Conservation (phyloP, 2,329 filamentous ascomycete genomes). For the Eutypa lata region DNA sequence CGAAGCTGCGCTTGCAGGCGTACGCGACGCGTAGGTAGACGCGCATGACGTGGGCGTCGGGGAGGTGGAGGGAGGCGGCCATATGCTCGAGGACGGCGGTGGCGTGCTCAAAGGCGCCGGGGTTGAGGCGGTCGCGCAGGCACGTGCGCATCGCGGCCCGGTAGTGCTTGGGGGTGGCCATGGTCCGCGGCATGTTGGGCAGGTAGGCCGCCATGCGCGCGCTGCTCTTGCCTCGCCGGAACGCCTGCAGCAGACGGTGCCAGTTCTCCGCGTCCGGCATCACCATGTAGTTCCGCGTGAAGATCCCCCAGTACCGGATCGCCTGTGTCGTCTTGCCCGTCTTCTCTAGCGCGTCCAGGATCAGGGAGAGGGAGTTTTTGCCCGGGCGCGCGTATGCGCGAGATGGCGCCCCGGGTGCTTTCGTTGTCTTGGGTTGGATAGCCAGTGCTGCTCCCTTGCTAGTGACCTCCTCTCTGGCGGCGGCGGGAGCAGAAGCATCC, state of each 20-base stretch:
- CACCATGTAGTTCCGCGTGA: conserved; percentile 62
- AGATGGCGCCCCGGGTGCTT: too few relatives aligned
- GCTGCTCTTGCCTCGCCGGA: conserved; percentile 66
- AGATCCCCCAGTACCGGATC: conserved; percentile 72
- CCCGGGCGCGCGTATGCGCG: conserved; percentile 41
- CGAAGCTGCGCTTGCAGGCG: conserved; percentile 40
- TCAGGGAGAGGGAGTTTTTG: conserved; percentile 62
- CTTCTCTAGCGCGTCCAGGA: conserved; percentile 62
- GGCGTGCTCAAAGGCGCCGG: conserved; percentile 63
- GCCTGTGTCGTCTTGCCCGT: conserved; percentile 60
- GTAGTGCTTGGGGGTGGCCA: conserved; percentile 54
- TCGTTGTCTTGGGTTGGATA: neutral
- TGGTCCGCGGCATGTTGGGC: conserved; percentile 43
- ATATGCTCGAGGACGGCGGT: conserved; percentile 64
- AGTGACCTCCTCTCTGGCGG: conserved; percentile 1
- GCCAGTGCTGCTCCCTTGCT: neutral
- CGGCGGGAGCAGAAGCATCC: too few relatives aligned
- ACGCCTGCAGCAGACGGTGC: conserved; percentile 63
- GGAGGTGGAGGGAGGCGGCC: conserved; percentile 38
- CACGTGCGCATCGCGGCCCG: conserved; percentile 72
- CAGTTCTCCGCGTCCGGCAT: conserved; percentile 71
- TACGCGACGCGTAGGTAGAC: conserved; percentile 57
- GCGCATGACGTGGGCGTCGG: conserved; percentile 50
- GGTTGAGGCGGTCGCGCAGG: conserved; percentile 72
- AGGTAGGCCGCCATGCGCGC: conserved; percentile 59